Evolutionary conservation across 2,329 filamentous ascomycete species (phyloP).

Genomic region (Colletotrichum truncatum): DNA sequence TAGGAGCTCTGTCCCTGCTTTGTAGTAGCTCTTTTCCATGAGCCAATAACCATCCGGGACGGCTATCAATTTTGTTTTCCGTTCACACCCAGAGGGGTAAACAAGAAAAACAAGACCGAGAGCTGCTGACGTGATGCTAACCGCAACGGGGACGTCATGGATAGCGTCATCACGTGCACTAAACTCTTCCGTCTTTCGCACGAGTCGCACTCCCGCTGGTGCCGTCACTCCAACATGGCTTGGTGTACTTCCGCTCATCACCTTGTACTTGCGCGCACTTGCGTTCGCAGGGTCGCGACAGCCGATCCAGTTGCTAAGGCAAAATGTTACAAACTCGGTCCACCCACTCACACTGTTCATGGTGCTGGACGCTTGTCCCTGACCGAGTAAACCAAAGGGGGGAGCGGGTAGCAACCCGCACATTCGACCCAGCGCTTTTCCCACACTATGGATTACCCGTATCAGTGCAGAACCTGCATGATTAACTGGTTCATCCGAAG

Average conservation of each 20-base stretch:
- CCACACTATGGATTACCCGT: neutral
- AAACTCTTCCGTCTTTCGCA: neutral
- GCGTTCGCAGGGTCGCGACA: neutral
- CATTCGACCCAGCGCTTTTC: neutral
- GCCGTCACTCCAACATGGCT: neutral
- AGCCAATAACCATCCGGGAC: neutral
- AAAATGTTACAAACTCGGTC: too few species aligned
- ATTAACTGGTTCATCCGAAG: neutral
- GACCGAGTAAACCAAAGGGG: neutral
- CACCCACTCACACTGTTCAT: neutral
- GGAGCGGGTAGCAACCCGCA: neutral
- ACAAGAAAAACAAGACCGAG: neutral
- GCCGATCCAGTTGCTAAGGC: neutral
- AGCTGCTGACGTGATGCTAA: constrained; percentile 22
- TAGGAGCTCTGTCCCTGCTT: neutral
- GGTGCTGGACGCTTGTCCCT: neutral
- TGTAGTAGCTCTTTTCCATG: neutral
- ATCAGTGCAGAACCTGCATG: neutral
- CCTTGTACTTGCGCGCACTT: neutral
- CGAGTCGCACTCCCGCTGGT: constrained; percentile 10
- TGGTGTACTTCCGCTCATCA: neutral
- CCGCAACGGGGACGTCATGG: constrained; percentile 21
- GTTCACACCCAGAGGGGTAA: constrained; percentile 2
- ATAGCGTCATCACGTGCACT: constrained; percentile 30
- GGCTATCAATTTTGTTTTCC: neutral